Percentiles rank a stretch among this genome's conserved stretches.
Evolutionary conservation across 73 alveolate genomes (phyloP).

Genomic region (Tetrahymena malaccensis): DNA sequence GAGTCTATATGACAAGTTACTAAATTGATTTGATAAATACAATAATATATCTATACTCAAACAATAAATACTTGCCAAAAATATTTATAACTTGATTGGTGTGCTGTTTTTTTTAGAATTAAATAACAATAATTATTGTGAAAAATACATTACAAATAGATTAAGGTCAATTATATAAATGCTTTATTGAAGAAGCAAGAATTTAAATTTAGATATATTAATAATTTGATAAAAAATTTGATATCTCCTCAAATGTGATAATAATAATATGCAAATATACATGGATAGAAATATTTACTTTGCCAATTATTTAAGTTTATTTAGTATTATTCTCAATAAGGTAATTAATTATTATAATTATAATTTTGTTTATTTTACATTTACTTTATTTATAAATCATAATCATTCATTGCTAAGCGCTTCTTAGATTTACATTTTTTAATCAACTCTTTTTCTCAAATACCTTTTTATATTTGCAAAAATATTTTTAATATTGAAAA

Average conservation of each 20-base stretch:
- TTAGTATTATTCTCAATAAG: background rate
- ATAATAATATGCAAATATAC: background rate
- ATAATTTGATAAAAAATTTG: background rate
- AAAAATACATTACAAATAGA: no score
- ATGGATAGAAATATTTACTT: background rate
- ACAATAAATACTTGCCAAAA: no score
- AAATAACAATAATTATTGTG: no score
- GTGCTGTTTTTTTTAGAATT: no score
- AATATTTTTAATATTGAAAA: background rate
- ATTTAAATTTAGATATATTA: no score
- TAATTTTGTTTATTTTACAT: background rate
- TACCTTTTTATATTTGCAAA: background rate
- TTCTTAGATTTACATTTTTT: background rate
- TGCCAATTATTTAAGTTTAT: background rate
- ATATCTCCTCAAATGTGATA: background rate
- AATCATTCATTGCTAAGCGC: background rate
- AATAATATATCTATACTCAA: no score
- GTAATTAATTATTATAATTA: background rate
- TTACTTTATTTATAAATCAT: background rate
- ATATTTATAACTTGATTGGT: no score
- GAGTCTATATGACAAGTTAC: no score
- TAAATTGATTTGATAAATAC: no score
- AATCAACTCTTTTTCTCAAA: background rate
- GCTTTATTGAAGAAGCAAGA: no score
- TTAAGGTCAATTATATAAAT: no score